Base-by-base conservation (phyloP, 352 stramenopile species). In the Globisporangium apiculatum region DNA sequence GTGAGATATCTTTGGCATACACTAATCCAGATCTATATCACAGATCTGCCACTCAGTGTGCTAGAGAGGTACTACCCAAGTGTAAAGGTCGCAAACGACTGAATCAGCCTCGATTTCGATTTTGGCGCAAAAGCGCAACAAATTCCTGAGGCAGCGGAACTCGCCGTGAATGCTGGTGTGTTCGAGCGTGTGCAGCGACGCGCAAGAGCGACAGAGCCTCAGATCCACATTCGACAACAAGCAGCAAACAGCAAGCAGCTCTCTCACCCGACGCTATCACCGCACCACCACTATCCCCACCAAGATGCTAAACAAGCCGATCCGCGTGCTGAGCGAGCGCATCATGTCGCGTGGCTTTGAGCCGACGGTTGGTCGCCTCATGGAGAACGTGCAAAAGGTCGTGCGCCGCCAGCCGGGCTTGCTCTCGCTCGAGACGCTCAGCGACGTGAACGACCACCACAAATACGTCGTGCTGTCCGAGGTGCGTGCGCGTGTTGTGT, bases 391-490 rank as follows among this genome's bases (percentile, higher is more conserved):
- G 35, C 72, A 91, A 55, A 77, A 77, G 14, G 83, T 90, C 36
- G 84, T 94, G 67, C 68, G 69, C 37, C 70, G 75, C 51, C 83
- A 92, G 65, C 84, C 84, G 5, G 84, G 84, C 8, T 60, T 94
- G 40, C 63, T 94, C 52, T 92, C 82, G 37, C 61, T 94, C 36
- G 82, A 94, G 67, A 90, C 84, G 51, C 68, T 94, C 62, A 85
- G 76, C 56, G 84, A 94, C 45, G 62, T 87, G 55, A 82, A 89
- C 55, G 77, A 94, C 53, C 84, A 94, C 63, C 84, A 94, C 69
- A 94, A 92, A 71, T 94, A 91, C 58, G 80, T 94, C 35, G 72
- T 94, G 54, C 57, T 94, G 35, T 94, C 84, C 1, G 80, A 94
- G 77, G 83, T 93, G 55, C 51, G 61, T 37, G 7, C 38, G 14